Conservation (phyloP, 352 stramenopile species). For the Phytophthora megakarya region DNA sequence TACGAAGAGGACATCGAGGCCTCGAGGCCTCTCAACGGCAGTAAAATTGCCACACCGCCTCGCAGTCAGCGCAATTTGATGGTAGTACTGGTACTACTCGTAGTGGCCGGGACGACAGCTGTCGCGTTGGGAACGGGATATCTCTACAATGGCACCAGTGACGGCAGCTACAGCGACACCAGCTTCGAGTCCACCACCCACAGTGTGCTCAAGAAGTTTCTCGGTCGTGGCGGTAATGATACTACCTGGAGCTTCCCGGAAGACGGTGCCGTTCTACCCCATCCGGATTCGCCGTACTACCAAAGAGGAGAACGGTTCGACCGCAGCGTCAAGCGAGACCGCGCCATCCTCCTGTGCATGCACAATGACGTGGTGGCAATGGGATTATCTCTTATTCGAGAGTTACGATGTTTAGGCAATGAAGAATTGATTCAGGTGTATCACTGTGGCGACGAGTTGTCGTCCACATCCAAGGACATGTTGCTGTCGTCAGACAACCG, state of each 20-base stretch:
- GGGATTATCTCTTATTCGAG: constrained; percentile 25
- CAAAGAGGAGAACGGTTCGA: constrained; percentile 31
- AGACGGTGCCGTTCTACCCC: constrained; percentile 20
- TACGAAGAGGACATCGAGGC: constrained; percentile 16
- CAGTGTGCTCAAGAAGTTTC: constrained; percentile 7
- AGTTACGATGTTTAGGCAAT: constrained; percentile 31
- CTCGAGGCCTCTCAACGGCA: constrained; percentile 16
- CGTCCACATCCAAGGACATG: constrained; percentile 15
- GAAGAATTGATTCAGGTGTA: constrained; percentile 29
- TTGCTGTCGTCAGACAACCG: constrained; percentile 26
- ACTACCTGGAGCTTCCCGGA: constrained; percentile 12
- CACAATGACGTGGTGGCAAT: constrained; percentile 33
- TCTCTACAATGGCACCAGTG: constrained; percentile 6
- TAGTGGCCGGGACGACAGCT: constrained; percentile 15
- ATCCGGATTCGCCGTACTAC: constrained; percentile 25
- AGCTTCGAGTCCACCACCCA: constrained; percentile 10
- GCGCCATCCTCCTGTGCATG: constrained; percentile 42
- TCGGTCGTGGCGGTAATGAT: background rate
- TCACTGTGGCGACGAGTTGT: constrained; percentile 42
- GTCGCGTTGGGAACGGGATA: constrained; percentile 21
- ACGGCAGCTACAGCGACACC: background rate
- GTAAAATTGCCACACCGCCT: constrained; percentile 10
- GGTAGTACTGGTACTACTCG: constrained; percentile 13
- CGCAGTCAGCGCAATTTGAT: constrained; percentile 25
- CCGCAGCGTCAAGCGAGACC: constrained; percentile 22